Percentiles rank a stretch among this genome's conserved stretches.
phyloP scores from a whole-genome alignment of 2,329 filamentous ascomycete genomes.

The Zymoseptoria brevis region DNA sequence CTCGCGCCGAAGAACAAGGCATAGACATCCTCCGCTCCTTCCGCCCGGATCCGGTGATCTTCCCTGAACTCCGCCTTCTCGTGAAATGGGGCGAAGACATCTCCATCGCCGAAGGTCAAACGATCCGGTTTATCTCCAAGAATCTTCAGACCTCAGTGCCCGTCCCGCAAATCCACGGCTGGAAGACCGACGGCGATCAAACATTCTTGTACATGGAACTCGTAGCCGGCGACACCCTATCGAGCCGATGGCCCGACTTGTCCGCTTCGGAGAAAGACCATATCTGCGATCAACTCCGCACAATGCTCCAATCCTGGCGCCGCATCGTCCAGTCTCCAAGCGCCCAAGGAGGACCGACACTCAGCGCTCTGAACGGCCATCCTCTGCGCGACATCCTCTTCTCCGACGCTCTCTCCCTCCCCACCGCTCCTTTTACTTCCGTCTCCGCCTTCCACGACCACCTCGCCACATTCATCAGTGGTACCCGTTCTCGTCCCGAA shows the following conservation, averaged over 20 bases:
- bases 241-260: neutral
- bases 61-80: neutral
- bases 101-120: slow-evolving; percentile 2
- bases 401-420: neutral
- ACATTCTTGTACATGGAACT: slow-evolving; percentile 4
- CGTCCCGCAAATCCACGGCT: slow-evolving; percentile 1
- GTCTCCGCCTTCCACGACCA: slow-evolving; percentile 1
- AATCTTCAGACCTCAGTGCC: neutral
- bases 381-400: slow-evolving; percentile 1
- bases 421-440: neutral
- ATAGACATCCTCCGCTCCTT: neutral
- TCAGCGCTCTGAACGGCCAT: neutral
- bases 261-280: neutral
- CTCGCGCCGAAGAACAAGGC: neutral
- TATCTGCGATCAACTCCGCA: neutral
- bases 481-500: neutral
- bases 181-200: neutral
- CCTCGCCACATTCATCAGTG: neutral
- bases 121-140: neutral
- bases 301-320: neutral
- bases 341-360: neutral
- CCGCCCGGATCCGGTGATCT: slow-evolving; percentile 1
- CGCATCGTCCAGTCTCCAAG: neutral
- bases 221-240: neutral
- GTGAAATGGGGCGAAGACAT: slow-evolving; percentile 3